These are phyloP conservation scores for Talaromyces sp. DNA, from an alignment of 2,329 filamentous ascomycete genomes.

Conservation along the genomic window DNA sequence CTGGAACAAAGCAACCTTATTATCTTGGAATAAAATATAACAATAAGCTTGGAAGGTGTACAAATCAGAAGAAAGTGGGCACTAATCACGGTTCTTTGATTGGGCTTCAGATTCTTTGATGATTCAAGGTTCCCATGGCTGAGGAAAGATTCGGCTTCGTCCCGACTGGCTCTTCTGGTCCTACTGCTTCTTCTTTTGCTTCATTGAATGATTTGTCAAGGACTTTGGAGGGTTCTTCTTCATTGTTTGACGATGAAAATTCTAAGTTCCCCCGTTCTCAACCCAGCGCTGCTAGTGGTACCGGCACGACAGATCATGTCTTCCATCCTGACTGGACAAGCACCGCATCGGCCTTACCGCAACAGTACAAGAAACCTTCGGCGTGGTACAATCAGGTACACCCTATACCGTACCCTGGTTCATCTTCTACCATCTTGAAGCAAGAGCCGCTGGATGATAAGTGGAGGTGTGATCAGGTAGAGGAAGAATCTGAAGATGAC, in stretches of 20 bases:
- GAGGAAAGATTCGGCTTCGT: not conserved
- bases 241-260: not conserved
- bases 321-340: not conserved
- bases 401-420: not conserved
- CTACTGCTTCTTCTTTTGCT: not conserved
- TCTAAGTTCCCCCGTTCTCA: not conserved
- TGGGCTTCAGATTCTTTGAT: not conserved
- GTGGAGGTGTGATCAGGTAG: not conserved
- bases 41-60: not conserved
- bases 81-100: not conserved
- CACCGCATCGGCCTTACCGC: not conserved
- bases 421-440: not conserved
- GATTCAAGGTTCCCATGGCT: constrained; percentile 1
- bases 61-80: not conserved
- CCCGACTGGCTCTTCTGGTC: constrained; percentile 10
- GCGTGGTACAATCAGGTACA: constrained; percentile 9
- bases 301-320: not conserved
- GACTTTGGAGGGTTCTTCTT: constrained; percentile 4
- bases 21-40: not conserved
- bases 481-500: not conserved
- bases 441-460: not conserved
- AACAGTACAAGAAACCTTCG: not conserved
- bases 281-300: not conserved
- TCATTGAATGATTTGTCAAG: not conserved
- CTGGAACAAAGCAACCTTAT: not conserved